These are phyloP conservation scores for Solanum paucissectum DNA, from an alignment of 257 asterid genomes.

Conservation along the genomic window DNA sequence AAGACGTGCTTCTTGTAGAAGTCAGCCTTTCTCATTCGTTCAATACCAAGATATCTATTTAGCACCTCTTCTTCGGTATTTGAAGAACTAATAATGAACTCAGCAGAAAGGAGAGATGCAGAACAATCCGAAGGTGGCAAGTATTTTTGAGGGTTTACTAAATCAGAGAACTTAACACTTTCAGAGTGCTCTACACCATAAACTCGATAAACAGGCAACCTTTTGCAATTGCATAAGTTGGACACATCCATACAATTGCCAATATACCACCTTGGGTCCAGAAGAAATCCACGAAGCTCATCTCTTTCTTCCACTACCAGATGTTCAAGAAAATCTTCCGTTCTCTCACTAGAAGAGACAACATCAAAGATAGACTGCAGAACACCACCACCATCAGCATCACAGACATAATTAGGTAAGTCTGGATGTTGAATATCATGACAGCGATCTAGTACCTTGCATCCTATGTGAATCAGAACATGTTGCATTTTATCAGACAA, in stretches of 20 bases:
- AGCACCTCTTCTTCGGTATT: conserved; percentile 72
- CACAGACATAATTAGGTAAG: conserved; percentile 48
- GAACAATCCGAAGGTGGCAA: conserved; percentile 72
- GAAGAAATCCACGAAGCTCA: conserved; percentile 67
- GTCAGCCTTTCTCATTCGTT: conserved; percentile 68
- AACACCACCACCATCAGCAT: conserved; percentile 67
- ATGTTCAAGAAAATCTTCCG: conserved; percentile 44
- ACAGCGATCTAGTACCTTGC: conserved; percentile 52
- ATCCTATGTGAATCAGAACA: conserved; percentile 72
- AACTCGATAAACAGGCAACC: conserved; percentile 75
- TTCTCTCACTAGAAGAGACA: conserved; percentile 47
- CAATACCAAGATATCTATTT: conserved; percentile 54
- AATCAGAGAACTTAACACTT: conserved; percentile 55
- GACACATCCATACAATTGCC: conserved; percentile 62
- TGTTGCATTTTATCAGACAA: conserved; percentile 54
- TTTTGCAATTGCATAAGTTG: conserved; percentile 74
- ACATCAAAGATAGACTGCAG: conserved; percentile 63
- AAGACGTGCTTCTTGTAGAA: conserved; percentile 58
- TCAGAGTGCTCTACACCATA: conserved; percentile 47
- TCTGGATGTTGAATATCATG: conserved; percentile 63
- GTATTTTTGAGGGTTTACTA: conserved; percentile 64
- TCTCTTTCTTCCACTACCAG: conserved; percentile 77
- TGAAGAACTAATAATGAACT: conserved; percentile 46
- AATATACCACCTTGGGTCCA: conserved; percentile 76
- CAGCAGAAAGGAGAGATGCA: conserved; percentile 48